Evolutionary conservation across 495 filamentous ascomycete genomes (phyloP).

Genomic region (Darksidea phi): DNA sequence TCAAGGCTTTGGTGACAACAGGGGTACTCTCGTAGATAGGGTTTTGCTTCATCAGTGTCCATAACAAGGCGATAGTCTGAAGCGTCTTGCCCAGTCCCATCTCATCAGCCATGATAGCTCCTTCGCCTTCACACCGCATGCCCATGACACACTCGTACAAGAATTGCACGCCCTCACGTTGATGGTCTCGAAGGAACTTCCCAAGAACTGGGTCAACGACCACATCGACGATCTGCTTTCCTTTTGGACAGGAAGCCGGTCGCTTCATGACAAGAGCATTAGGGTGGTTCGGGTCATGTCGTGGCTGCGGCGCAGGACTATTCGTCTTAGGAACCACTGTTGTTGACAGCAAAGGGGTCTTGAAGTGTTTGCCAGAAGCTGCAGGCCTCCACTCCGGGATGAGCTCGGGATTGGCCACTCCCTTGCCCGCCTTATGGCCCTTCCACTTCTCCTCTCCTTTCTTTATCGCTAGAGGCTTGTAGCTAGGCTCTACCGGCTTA

Average conservation of each 20-base stretch:
- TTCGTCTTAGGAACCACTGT: slow-evolving; percentile 51
- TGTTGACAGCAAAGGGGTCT: slow-evolving; percentile 59
- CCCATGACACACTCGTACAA: slow-evolving; percentile 87
- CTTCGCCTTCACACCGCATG: slow-evolving; percentile 70
- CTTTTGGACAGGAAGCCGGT: slow-evolving; percentile 55
- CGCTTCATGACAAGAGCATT: slow-evolving; percentile 71
- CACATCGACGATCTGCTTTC: slow-evolving; percentile 73
- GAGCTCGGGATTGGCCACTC: neutral
- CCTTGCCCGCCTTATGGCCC: neutral
- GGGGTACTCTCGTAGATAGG: slow-evolving; percentile 61
- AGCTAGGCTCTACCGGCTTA: neutral
- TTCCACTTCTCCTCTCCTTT: neutral
- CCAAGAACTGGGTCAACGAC: slow-evolving; percentile 73
- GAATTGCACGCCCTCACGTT: slow-evolving; percentile 74
- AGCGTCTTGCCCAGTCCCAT: slow-evolving; percentile 82
- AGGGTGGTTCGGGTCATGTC: slow-evolving; percentile 63
- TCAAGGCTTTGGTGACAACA: slow-evolving; percentile 73
- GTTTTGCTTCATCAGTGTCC: slow-evolving; percentile 81
- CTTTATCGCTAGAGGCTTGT: neutral
- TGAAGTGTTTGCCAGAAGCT: slow-evolving; percentile 49
- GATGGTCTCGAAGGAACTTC: slow-evolving; percentile 68
- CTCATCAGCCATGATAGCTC: slow-evolving; percentile 77
- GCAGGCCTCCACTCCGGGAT: neutral
- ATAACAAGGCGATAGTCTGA: slow-evolving; percentile 74
- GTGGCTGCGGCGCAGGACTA: slow-evolving; percentile 53